These are phyloP conservation scores for Lomentospora prolificans DNA, from an alignment of 2,329 filamentous ascomycete genomes.

Conservation along the genomic window DNA sequence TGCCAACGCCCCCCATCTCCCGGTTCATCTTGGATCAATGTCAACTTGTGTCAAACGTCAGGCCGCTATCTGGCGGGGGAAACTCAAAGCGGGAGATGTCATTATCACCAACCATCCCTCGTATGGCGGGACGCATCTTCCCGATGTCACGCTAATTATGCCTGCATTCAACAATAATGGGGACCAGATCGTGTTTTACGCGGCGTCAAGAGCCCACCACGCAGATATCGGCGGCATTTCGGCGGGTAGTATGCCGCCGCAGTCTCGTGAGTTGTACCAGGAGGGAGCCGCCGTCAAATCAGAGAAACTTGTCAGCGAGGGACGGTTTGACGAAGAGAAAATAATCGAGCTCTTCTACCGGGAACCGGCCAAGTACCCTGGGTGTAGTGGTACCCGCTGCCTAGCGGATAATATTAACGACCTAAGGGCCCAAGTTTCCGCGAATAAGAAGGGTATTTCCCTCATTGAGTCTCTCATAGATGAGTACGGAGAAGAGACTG, in stretches of 20 bases:
- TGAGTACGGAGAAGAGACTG: constrained; percentile 68
- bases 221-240: constrained; percentile 79
- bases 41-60: constrained; percentile 71
- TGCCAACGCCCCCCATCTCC: constrained; percentile 70
- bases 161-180: constrained; percentile 59
- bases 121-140: constrained; percentile 73
- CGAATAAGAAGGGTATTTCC: constrained; percentile 79
- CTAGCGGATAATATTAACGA: constrained; percentile 76
- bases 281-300: constrained; percentile 55
- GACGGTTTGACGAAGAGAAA: constrained; percentile 67
- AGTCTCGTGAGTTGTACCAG: constrained; percentile 54
- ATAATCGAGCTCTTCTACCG: constrained; percentile 63
- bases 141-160: constrained; percentile 72
- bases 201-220: constrained; percentile 70
- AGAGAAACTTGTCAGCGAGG: constrained; percentile 64
- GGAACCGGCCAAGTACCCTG: constrained; percentile 64
- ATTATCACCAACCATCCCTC: constrained; percentile 78
- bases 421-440: constrained; percentile 72
- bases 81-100: constrained; percentile 68
- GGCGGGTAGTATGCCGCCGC: constrained; percentile 71
- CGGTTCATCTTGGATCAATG: constrained; percentile 75
- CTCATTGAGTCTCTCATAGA: constrained; percentile 65
- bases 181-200: constrained; percentile 70
- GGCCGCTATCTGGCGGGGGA: constrained; percentile 69
- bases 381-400: constrained; percentile 69